A percentile compares a stretch with the other conserved stretches of the same genome.
These are phyloP conservation scores for Agarophyton chilense DNA, from an alignment of 23 red algal genomes.

Conservation along the genomic window DNA sequence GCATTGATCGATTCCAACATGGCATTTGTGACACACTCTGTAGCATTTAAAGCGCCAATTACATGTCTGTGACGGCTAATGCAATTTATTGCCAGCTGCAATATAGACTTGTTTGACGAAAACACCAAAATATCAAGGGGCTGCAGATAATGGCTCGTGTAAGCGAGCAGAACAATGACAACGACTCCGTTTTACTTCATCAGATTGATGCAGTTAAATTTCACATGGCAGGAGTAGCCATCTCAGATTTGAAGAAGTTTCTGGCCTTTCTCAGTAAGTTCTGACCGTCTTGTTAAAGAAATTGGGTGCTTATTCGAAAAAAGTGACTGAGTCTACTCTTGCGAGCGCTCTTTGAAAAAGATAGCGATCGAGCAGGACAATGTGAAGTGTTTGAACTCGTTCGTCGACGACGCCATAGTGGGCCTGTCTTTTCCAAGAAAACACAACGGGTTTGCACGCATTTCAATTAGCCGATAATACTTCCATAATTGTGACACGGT, in stretches of 20 bases:
- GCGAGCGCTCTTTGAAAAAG: neutral
- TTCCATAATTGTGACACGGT: slow-evolving; percentile 5
- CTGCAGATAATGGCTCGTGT: no score
- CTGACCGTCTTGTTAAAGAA: neutral
- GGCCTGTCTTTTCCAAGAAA: neutral
- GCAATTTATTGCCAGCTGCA: no score
- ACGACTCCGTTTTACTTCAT: neutral
- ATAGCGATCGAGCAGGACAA: neutral
- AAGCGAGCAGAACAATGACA: no score
- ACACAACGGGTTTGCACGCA: neutral
- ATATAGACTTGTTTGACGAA: no score
- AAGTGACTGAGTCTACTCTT: neutral
- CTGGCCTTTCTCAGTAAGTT: no score
- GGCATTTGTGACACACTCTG: no score
- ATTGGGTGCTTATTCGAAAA: neutral
- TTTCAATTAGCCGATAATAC: neutral
- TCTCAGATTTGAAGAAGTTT: neutral
- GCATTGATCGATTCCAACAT: no score
- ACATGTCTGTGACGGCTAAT: no score
- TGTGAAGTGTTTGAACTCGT: neutral
- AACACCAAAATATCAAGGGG: no score
- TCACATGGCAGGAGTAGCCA: neutral
- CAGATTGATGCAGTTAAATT: neutral
- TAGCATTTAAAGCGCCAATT: no score
- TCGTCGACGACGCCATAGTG: neutral